These are phyloP conservation scores for Bryoglossum gracile DNA, from an alignment of 495 filamentous ascomycete genomes.

Conservation along the genomic window DNA sequence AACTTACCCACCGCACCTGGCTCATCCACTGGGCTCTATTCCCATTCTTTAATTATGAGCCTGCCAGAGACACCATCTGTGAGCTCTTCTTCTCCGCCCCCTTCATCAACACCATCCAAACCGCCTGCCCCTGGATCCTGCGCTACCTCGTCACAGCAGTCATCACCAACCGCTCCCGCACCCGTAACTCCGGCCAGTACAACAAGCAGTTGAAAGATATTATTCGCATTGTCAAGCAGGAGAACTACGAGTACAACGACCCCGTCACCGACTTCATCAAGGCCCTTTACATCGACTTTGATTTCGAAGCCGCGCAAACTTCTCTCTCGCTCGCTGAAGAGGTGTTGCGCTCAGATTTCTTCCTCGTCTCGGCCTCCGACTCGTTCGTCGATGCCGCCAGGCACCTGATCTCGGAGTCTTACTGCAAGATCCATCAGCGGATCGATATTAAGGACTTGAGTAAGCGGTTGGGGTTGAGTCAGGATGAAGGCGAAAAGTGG, in stretches of 20 bases:
- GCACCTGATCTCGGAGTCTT: slow-evolving; percentile 93
- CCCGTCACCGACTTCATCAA: slow-evolving; percentile 94
- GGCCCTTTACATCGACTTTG: slow-evolving; percentile 94
- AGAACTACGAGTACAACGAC: slow-evolving; percentile 94
- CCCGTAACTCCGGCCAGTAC: slow-evolving; percentile 74
- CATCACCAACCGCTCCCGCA: slow-evolving; percentile 85
- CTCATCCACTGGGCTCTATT: slow-evolving; percentile 97
- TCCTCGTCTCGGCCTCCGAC: slow-evolving; percentile 78
- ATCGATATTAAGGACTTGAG: slow-evolving; percentile 98
- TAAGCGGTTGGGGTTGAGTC: slow-evolving; percentile 75
- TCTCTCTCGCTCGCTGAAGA: slow-evolving; percentile 87
- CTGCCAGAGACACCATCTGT: slow-evolving; percentile 80
- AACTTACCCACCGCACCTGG: slow-evolving; percentile 92
- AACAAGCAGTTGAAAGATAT: slow-evolving; percentile 98
- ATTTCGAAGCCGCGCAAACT: slow-evolving; percentile 96
- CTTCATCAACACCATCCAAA: slow-evolving; percentile 99
- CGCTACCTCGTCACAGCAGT: slow-evolving; percentile 92
- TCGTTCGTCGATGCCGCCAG: slow-evolving; percentile 89
- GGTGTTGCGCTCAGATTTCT: slow-evolving; percentile 89
- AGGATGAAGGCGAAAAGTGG: slow-evolving; percentile 98
- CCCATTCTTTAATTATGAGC: slow-evolving; percentile 97
- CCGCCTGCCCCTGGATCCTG: slow-evolving; percentile 92
- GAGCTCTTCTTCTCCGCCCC: slow-evolving; percentile 93
- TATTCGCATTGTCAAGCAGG: slow-evolving; percentile 88
- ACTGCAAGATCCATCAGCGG: slow-evolving; percentile 98